Base-by-base conservation (phyloP, 345 rosid species). In the Hirschfeldia incana region DNA sequence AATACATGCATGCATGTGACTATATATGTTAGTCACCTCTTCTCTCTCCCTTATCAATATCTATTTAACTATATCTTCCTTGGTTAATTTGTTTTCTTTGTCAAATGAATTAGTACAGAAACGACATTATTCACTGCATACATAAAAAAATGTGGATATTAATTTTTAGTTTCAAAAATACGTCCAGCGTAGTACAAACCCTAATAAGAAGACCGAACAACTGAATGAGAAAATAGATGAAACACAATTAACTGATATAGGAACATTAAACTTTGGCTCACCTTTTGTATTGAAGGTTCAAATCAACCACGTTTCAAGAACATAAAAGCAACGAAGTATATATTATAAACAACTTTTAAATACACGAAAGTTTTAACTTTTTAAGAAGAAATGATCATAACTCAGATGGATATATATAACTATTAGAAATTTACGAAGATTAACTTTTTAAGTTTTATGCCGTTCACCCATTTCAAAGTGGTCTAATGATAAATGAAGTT, bases 31-130 rank as follows among this genome's bases (percentile, higher is more conserved):
- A 70, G 6, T 65, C 76, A 36, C 6, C 72, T 63, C 16, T 26
- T 51, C 53, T 55, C 76, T 68, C 70, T 67, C 13, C 65, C 82
- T 73, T 79, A 79, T 79, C 82, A 27, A 46, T 44, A 66, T 67
- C 73, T 27, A 65, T 42, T 42, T 27, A 66, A 60, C 12, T 69
- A 36, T 53, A 6, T 49, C 8, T 61, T 32, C 17, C 33, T 30
- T 11, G 60, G 9, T 15, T 42, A 7, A 33, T 21, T 58, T 58
- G 21, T 68, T 12, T 57, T 36, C n/a, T 46, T 7, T 2, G 27
- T 46, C 4, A 39, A 8, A 29, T 39, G n/a, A 7, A 9, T 0
- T 39, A 61, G 37, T 13, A 61, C 6, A 26, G 11, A 60, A 60
- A 27, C 8, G 4, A 27, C 15, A 10, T 10, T 10, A 6, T 11